Base-by-base conservation (phyloP, 345 rosid genomes). In the Anacardium occidentale region DNA sequence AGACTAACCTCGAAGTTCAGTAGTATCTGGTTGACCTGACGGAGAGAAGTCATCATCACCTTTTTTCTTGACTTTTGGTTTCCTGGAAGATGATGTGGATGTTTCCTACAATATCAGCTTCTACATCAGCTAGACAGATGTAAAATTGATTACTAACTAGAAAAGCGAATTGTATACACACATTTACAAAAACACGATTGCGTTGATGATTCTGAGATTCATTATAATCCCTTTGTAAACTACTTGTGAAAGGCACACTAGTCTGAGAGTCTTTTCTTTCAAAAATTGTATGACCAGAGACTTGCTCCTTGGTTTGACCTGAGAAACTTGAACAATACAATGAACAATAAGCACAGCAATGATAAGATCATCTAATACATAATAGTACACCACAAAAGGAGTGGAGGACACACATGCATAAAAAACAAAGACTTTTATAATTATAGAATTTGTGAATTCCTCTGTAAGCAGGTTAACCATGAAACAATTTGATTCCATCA, bases 1-100 rank as follows among this genome's bases (percentile, higher is more conserved):
- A 85, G 62, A 52, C 71, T 58, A 74, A 92, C 99, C 98, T 89
- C 86, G 96, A 80, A 85, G 86, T 76, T 87, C 90, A 34, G 80
- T 40, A 47, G 94, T 82, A 78, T 89, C 90, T 48, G 83, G 88
- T 72, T 76, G 91, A 76, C 76, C 79, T 66, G 70, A 69, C 18
- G 78, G 65, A 34, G 78, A 64, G 65, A 68, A 47, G 40, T 83
- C 87, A 56, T 81, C 79, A 37, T 70, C 80, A 52, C 81, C 85
- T 83, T 87, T 92, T 80, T 90, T 95, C 89, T 87, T 92, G 58
- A 71, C 80, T 85, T 87, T 95, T 50, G 90, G 72, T 80, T 86
- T 95, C 72, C 80, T 89, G 62, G 83, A 79, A 80, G 93, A 78
- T 60, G 82, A 70, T 66, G 79, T 78, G 32, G 81, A 78, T 51